Evolutionary conservation across 176 grass and related monocot genomes (phyloP).

Genomic region (Typha latifolia): DNA sequence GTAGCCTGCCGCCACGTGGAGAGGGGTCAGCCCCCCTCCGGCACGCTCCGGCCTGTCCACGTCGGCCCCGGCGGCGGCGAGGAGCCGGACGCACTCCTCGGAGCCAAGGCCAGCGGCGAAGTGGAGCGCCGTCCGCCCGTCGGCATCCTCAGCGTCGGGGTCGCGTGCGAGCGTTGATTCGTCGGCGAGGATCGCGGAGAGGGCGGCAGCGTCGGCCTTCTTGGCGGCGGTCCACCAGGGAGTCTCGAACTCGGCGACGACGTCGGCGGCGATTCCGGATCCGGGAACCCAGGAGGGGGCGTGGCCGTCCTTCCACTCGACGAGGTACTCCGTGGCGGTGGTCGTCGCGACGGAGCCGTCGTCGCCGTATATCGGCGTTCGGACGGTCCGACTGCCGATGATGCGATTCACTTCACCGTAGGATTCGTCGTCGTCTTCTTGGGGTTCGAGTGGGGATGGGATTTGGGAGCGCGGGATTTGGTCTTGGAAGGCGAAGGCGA

Average conservation of each 20-base stretch:
- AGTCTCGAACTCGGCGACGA: conserved; percentile 74
- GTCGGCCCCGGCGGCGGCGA: conserved; percentile 55
- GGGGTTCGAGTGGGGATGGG: background rate
- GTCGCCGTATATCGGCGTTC: conserved; percentile 42
- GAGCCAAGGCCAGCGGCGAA: conserved; percentile 69
- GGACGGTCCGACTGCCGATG: conserved; percentile 60
- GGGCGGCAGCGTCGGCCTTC: conserved; percentile 46
- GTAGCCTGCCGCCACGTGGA: conserved; percentile 70
- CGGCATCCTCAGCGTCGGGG: conserved; percentile 63
- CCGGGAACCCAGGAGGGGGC: conserved; percentile 56
- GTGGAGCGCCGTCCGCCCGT: conserved; percentile 79
- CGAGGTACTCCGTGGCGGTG: conserved; percentile 57
- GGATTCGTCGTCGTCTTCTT: conserved; percentile 29
- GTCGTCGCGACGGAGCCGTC: conserved; percentile 48
- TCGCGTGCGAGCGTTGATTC: conserved; percentile 40
- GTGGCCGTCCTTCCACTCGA: conserved; percentile 89
- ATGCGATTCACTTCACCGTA: conserved; percentile 82
- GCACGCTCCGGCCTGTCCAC: conserved; percentile 40
- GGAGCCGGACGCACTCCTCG: conserved; percentile 59
- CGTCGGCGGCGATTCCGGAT: conserved; percentile 63
- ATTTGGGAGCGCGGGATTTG: conserved; percentile 29
- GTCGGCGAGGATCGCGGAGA: conserved; percentile 46
- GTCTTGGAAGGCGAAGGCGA: conserved; percentile 41
- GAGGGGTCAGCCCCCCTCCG: conserved; percentile 60
- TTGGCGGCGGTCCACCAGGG: conserved; percentile 80